Percentiles rank a stretch among this genome's conserved stretches.
Evolutionary conservation across 2,329 filamentous ascomycete genomes (phyloP).

Genomic region (Fusarium pininemorale): DNA sequence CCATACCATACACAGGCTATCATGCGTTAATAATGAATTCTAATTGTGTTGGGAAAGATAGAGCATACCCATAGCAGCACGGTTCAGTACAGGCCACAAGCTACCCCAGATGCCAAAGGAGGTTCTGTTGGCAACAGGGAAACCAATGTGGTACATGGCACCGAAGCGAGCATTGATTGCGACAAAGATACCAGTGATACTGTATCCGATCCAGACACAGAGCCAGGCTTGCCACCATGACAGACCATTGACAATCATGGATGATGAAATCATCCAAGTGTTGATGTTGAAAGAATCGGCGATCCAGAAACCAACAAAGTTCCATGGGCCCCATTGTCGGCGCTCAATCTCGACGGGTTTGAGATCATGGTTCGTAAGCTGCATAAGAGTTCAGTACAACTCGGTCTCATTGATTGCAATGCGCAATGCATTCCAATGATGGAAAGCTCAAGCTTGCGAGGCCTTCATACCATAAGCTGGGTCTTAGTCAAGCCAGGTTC

Average conservation of each 20-base stretch:
- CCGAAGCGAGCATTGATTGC: conserved; percentile 84
- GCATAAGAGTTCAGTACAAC: conserved; percentile 28
- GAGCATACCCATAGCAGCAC: conserved; percentile 75
- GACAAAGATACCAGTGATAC: conserved; percentile 79
- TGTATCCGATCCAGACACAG: conserved; percentile 89
- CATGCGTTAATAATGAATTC: conserved; percentile 12
- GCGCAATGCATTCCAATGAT: background rate
- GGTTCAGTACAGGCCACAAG: conserved; percentile 88
- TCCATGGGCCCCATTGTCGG: conserved; percentile 86
- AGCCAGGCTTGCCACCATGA: conserved; percentile 94
- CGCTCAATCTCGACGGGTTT: conserved; percentile 82
- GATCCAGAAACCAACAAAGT: conserved; percentile 90
- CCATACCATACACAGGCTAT: conserved; percentile 85
- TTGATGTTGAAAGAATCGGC: conserved; percentile 89
- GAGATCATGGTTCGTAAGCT: conserved; percentile 84
- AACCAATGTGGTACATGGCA: conserved; percentile 87
- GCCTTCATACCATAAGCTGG: conserved; percentile 75
- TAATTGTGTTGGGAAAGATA: background rate
- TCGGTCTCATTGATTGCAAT: background rate
- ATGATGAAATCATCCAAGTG: conserved; percentile 92
- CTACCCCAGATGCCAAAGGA: conserved; percentile 91
- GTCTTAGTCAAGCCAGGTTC: conserved; percentile 81
- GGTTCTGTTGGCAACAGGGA: conserved; percentile 80
- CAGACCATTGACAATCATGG: conserved; percentile 79
- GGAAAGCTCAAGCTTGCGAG: background rate